Percentiles rank a stretch among this genome's conserved stretches.
Conservation (phyloP, 1,139 yeast species). For the Nakaseomyces bracarensis region DNA sequence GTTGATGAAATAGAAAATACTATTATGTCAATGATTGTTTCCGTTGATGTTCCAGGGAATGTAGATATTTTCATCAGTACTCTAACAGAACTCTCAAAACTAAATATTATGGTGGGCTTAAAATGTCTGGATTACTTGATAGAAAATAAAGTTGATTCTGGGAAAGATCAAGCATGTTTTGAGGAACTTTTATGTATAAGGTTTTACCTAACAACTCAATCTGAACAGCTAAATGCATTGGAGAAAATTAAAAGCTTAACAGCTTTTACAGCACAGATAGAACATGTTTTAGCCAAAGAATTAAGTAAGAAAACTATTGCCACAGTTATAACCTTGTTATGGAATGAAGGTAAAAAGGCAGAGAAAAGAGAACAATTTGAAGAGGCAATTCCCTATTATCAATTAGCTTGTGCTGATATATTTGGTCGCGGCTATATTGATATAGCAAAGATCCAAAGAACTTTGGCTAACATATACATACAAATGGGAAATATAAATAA, state of each 20-base stretch:
- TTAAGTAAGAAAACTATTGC: slow-evolving; percentile 16
- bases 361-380: slow-evolving; percentile 18
- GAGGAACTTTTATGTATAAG: slow-evolving; percentile 18
- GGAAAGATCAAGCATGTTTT: slow-evolving; percentile 13
- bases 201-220: slow-evolving; percentile 20
- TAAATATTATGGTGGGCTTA: slow-evolving; percentile 13
- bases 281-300: slow-evolving; percentile 11
- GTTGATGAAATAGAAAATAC: slow-evolving; percentile 15
- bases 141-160: slow-evolving; percentile 17
- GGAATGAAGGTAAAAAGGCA: slow-evolving; percentile 24
- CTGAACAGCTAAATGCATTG: slow-evolving; percentile 12
- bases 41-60: slow-evolving; percentile 14
- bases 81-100: slow-evolving; percentile 19
- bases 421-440: slow-evolving; percentile 18
- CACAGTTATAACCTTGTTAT: slow-evolving; percentile 21
- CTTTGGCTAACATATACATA: slow-evolving; percentile 16
- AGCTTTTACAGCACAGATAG: slow-evolving; percentile 13
- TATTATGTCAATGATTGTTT: slow-evolving; percentile 21
- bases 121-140: slow-evolving; percentile 21
- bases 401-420: slow-evolving; percentile 15
- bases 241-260: slow-evolving; percentile 17
- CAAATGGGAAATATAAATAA: slow-evolving; percentile 10
- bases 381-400: slow-evolving; percentile 17
- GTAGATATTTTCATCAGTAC: slow-evolving; percentile 17
- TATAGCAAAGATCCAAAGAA: slow-evolving; percentile 22